Base-by-base conservation (phyloP, 106 monocot species). In the Cymbidium sinense region DNA sequence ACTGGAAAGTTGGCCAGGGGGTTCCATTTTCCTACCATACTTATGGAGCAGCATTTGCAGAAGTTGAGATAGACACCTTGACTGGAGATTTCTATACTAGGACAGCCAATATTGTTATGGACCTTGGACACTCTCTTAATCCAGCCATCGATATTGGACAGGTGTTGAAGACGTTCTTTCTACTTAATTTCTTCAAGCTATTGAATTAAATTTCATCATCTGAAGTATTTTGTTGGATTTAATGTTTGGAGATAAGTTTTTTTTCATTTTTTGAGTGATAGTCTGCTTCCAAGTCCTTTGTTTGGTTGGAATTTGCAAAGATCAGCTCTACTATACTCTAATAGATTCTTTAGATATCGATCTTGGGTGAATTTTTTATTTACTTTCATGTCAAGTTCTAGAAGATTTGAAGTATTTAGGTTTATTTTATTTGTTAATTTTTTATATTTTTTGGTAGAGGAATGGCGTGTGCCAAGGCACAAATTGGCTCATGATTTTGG, bases 121-220 rank as follows among this genome's bases (percentile, higher is more conserved):
- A 99, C 79, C 89, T 93, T 77, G 99, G 99, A 4, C 78, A 78
- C 86, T 95, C 99, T 62, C 77, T 99, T 76, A 99, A 99, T 84
- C 99, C 94, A 31, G 90, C 99, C 31, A 95, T 99, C 64, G 99
- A 95, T 79, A 52, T 99, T 77, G 99, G 99, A 51, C 99, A 98
- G 96, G 96, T 98, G 79, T 27, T 41, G 44, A 25, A 47, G 34
- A 5, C n/a, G 3, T 1, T 47, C 11, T 74, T 58, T 2, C 11
- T 58, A n/a, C 23, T 58, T 58, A n/a, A 9, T 43, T 44, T 0
- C 15, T 74, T 18, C n/a, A 39, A 36, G n/a, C 29, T 67, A 3
- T 39, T 31, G 17, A 13, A 13, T 67, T 67, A 29, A 67, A 33
- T 33, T 13, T 27, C 25, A 61, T 61, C 23, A 27, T 61, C 61